Base-by-base conservation (phyloP, 2,329 filamentous ascomycete species). In the Fusarium pseudocircinatum region DNA sequence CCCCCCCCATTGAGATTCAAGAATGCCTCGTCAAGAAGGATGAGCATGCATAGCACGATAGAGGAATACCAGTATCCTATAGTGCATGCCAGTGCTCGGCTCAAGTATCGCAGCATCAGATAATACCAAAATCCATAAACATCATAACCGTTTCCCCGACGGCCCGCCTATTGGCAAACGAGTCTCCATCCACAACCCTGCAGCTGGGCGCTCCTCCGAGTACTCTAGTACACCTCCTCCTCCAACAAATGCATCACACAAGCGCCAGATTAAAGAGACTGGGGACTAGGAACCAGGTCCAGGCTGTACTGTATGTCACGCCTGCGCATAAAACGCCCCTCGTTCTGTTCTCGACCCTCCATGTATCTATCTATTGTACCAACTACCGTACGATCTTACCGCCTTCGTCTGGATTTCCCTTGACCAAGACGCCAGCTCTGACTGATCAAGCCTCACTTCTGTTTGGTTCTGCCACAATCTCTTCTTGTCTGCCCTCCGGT, bases 11-110 rank as follows among this genome's bases (percentile, higher is more conserved):
- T 47, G 26, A 47, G 44, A 62, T 78, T 59, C 44, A n/a, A 78
- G 76, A 75, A 78, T 68, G 76, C 76, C 76, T 78, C 50, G 74
- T 69, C 52, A 39, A 60, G 63, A 68, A 70, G 61, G 39, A 49
- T 58, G 18, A 12, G 24, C 12, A n/a, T 36, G 32, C 32, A 37
- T 47, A 26, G 43, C 65, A 46, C 42, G 70, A 63, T 73, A 73
- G 64, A 67, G 52, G 54, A 64, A 56, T 75, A 77, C 72, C 37
- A 28, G 36, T 54, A 24, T 22, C 22, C 30, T 32, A 11, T 36
- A 20, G 37, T 58, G 43, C 14, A n/a, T 44, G 47, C 42, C 32
- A 58, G 58, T 62, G 53, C 37, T 32, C 37, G 18, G 22, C 26
- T 14, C 15, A 49, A 47, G 73, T 76, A 69, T 52, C 32, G 39